Percentiles rank a stretch among this genome's conserved stretches.
Conservation (phyloP, 2,329 filamentous ascomycete species). For the Rhexocercosporidium sp. region DNA sequence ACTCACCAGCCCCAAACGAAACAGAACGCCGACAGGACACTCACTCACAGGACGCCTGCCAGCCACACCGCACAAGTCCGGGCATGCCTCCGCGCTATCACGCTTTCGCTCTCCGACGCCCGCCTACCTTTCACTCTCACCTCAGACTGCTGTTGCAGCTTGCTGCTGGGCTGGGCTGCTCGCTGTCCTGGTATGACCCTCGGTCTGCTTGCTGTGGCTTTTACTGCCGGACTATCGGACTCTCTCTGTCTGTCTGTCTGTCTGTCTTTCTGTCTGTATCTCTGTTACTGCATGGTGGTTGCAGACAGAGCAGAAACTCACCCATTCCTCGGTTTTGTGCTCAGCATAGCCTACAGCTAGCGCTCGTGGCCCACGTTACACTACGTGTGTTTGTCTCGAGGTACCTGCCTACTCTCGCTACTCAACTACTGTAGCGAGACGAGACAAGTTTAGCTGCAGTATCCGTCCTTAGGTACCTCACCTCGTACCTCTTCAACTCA, state of each 20-base stretch:
- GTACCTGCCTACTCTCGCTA: neutral
- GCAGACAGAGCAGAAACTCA: neutral
- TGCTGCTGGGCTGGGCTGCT: neutral
- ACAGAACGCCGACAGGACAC: neutral
- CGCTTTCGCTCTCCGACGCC: slow-evolving; percentile 14
- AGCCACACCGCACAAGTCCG: slow-evolving; percentile 8
- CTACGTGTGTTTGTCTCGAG: neutral
- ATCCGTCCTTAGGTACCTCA: neutral
- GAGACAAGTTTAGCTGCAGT: neutral
- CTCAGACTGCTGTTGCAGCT: slow-evolving; percentile 1
- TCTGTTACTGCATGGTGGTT: neutral
- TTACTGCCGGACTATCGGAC: neutral
- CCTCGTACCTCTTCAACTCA: neutral
- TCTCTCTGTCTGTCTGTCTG: neutral
- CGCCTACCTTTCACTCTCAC: slow-evolving; percentile 1
- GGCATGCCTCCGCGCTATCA: slow-evolving; percentile 2
- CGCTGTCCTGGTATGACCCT: neutral
- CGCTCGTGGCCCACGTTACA: neutral
- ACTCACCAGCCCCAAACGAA: slow-evolving; percentile 5
- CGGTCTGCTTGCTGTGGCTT: neutral
- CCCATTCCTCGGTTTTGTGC: neutral
- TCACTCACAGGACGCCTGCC: no score
- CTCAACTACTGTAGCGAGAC: neutral
- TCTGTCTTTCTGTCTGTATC: neutral
- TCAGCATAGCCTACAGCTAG: neutral